Base-by-base conservation (phyloP, 2,329 filamentous ascomycete species). In the Anisogramma anomala region DNA sequence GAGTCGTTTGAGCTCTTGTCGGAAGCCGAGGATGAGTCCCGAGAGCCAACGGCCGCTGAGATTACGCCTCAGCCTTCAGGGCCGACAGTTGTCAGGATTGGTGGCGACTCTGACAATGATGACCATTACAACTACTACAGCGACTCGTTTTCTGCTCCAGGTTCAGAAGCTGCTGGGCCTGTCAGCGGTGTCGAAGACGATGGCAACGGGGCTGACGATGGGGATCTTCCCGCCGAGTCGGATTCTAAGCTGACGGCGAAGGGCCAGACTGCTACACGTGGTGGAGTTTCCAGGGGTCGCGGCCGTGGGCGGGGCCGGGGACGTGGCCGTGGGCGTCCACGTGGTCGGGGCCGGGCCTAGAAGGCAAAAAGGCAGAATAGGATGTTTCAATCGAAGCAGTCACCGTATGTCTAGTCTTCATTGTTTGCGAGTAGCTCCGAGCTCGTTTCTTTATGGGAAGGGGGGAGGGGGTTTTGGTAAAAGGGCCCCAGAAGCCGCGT, bases 41-140 rank as follows among this genome's bases (percentile, higher is more conserved):
- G 9, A 20, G 31, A 32, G 13, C 39, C n/a, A 39, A 2, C 42
- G 47, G 13, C 43, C 45, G n/a, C 47, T 43, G 6, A 36, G 39
- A 10, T 28, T 26, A 13, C 45, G 9, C 23, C 41, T 8, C 46
- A 42, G 33, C 48, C 48, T 8, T 27, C 51, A 13, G 55, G 53
- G 9, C 56, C 55, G 8, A 62, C 60, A 0, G 47, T 62, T 8
- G 58, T 63, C 17, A 49, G 60, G 17, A 50, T 63, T 20, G 47
- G 52, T 8, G 52, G 52, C 7, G 52, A 53, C 3, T 52, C 43
- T 8, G 55, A 53, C 9, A 50, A 52, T 3, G 53, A 54, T 17
- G 49, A 51, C 10, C 46, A 39, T 11, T 45, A 42, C 34, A 45
- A 36, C 34, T 43, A 46, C 8, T 43, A 43, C 23, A 39, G 42